Evolutionary conservation across 2,329 filamentous ascomycete genomes (phyloP).

Genomic region (Polytolypa hystricis): DNA sequence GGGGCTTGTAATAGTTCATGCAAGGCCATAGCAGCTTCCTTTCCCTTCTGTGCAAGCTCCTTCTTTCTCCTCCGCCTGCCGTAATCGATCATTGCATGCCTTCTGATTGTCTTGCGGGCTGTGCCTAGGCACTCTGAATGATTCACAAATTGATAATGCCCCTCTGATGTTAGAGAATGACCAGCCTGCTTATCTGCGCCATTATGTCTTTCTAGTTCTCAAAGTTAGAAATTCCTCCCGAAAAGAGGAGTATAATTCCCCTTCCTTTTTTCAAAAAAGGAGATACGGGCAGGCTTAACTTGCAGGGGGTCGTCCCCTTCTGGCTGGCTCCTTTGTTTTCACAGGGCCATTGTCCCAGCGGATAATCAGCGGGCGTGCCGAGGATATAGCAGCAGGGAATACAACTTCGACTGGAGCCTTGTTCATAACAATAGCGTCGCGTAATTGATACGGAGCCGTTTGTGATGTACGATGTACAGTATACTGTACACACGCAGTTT

Average conservation of each 20-base stretch:
- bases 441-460: too few relatives aligned
- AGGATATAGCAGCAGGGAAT: background rate
- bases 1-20: background rate
- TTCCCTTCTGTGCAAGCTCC: background rate
- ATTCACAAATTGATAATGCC: background rate
- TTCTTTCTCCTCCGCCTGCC: background rate
- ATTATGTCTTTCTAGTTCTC: too few relatives aligned
- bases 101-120: background rate
- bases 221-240: too few relatives aligned
- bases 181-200: background rate
- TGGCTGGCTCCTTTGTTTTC: background rate
- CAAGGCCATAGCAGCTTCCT: background rate
- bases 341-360: background rate
- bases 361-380: background rate
- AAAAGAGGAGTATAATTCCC: too few relatives aligned
- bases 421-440: too few relatives aligned
- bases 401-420: background rate
- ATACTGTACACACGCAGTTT: too few relatives aligned
- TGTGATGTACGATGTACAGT: too few relatives aligned
- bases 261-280: background rate
- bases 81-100: background rate
- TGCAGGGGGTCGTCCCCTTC: background rate
- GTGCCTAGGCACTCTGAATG: background rate
- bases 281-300: background rate
- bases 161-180: background rate